A percentile compares a stretch with the other conserved stretches of the same genome.
Evolutionary conservation across 2,329 filamentous ascomycete species (phyloP).

Genomic region (Colletotrichum simmondsii): DNA sequence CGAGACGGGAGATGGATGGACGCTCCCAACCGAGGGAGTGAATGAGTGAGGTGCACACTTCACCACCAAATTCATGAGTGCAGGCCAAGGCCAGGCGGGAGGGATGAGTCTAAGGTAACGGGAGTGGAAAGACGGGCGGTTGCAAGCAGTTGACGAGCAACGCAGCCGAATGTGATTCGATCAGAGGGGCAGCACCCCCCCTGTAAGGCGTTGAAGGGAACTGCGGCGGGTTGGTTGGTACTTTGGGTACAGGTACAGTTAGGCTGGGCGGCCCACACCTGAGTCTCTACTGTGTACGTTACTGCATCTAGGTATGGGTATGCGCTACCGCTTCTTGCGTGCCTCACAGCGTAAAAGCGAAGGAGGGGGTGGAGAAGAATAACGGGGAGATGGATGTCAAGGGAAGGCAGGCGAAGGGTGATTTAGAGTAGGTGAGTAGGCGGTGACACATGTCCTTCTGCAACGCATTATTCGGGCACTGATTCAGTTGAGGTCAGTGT

Average conservation of each 20-base stretch:
- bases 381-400: neutral
- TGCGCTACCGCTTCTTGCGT: neutral
- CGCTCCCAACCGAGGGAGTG: neutral
- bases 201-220: slow-evolving; percentile 8
- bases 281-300: neutral
- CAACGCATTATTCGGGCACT: neutral
- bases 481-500: neutral
- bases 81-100: neutral
- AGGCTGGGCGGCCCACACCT: neutral
- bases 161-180: slow-evolving; percentile 29
- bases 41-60: neutral
- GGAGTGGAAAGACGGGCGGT: slow-evolving; percentile 23
- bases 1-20: neutral
- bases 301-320: neutral
- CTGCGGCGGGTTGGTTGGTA: slow-evolving; percentile 8
- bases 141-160: slow-evolving; percentile 23
- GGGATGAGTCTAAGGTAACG: neutral
- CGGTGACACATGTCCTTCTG: slow-evolving; percentile 3
- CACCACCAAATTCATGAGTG: neutral
- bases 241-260: neutral
- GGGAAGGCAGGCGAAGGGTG: neutral
- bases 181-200: slow-evolving; percentile 9
- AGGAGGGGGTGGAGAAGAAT: neutral
- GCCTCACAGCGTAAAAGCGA: neutral
- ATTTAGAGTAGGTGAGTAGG: neutral